Base-by-base conservation (phyloP, 495 filamentous ascomycete species). In the Choiromyces venosus region DNA sequence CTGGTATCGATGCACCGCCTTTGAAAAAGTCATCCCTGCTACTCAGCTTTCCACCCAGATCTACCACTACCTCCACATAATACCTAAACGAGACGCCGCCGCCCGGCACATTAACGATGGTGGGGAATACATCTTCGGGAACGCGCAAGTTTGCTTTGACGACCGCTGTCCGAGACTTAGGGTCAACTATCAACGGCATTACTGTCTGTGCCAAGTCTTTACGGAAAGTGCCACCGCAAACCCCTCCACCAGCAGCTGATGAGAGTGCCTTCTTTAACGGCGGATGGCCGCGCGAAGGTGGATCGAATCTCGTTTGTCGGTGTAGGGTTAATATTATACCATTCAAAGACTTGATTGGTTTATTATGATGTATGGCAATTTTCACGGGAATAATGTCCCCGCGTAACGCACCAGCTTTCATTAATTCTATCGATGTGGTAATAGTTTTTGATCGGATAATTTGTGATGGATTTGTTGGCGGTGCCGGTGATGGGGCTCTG, bases 51-150 rank as follows among this genome's bases (percentile, higher is more conserved):
- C 94, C 93, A 37, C 94, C 92, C 12, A 97, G 84, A 79, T 99
- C 95, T 2, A 97, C 87, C 33, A 98, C 90, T 4, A 97, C 91
- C 81, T 99, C 95, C 36, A 97, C 87, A 76, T 91, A 92, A 80
- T 99, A 98, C 76, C 90, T 91, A 83, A 99, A 98, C 74, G 89
- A 92, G 73, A 99, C 96, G 87, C 97, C 93, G 36, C 89, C 88
- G 33, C 94, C 92, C 0, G 95, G 95, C 5, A 97, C 93, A 71
- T 88, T 89, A 18, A 88, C 90, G 73, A 99, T 97, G 9, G 94
- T 96, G 3, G 95, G 94, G 77, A 99, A 99, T 0, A 89, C 88
- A 75, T 97, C 93, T 74, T 94, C 93, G 0, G 95, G 95, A 35
- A 97, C 88, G 68, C 93, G 88, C 3, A 99, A 88, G 25, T 90